These are phyloP conservation scores for Arabis alpina DNA, from an alignment of 345 rosid species.

Conservation along the genomic window DNA sequence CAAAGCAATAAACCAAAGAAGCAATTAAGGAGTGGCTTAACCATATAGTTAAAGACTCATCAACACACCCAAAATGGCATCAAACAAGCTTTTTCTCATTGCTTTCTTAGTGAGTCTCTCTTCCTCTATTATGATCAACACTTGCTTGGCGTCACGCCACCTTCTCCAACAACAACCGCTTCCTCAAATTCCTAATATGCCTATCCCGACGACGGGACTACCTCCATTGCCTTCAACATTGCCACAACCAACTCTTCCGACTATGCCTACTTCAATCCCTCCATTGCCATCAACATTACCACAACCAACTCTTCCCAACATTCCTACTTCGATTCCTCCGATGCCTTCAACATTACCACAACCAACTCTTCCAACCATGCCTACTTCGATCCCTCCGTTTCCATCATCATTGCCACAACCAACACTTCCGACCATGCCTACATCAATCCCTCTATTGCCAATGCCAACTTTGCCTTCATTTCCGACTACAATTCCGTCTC, in stretches of 20 bases:
- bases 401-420: conserved; percentile 26
- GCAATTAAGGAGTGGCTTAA: conserved; percentile 14
- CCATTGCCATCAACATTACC: no score
- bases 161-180: conserved; percentile 43
- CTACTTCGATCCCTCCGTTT: neutral
- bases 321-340: no score
- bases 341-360: no score
- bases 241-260: conserved; percentile 23
- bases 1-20: conserved; percentile 16
- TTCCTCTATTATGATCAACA: conserved; percentile 27
- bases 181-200: conserved; percentile 37
- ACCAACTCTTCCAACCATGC: no score
- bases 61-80: conserved; percentile 20
- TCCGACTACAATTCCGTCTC: neutral
- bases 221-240: conserved; percentile 29
- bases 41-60: no score
- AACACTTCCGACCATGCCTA: conserved; percentile 6
- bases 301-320: no score
- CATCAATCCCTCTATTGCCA: neutral
- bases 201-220: conserved; percentile 33
- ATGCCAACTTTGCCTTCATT: neutral
- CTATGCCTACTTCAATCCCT: neutral
- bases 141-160: conserved; percentile 30
- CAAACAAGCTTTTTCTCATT: conserved; percentile 34
- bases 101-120: conserved; percentile 31